Evolutionary conservation across 768 basidiomycete genomes (phyloP), one percentile per base, ranked within the genome.

Genomic region (Panaeolus cyanescens): DNA sequence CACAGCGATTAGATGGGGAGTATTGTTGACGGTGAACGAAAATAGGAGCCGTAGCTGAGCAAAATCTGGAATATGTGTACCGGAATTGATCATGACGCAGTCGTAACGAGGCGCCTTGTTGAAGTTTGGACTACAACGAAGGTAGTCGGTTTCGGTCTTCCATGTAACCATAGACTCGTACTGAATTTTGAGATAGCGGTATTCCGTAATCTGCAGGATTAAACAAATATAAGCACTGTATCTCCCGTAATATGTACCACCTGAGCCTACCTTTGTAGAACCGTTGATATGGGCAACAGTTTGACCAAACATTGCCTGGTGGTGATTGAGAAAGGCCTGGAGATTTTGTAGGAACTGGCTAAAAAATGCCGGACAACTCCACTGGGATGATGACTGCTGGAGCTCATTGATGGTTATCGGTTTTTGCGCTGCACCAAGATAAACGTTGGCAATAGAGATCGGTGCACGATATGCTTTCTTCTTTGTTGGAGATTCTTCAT

Each of bases 91-190:
- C n/a, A 66, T 17, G 37, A 64, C 61, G 31, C 32, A 62, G 34
- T 72, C 56, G 6, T 66, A 69, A 1, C 59, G 54, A 3, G 56
- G 62, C 5, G 15, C 4, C 0, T 19, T 19, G 17, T 56, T 45
- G 56, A 70, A 70, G 0, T 15, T 22, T 1, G 71, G 68, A 42
- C 53, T 67, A 62, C 62, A 71, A 7, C 39, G 37, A 0, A 72
- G 61, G 28, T 70, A 32, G 36, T 71, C 64, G 4, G 10, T 8
- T 45, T 61, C 55, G 9, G 19, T 4, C n/a, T 59, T 30, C 30
- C 59, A 32, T 34, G 42, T 54, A 20, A 59, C 50, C 19, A 2
- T 34, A 32, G 59, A 59, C 54, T 59, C 59, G 28, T 32, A 59
- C 9, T 5, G 19, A 32, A 45, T 15, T 32, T 58, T 58, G 12